Evolutionary conservation across 345 rosid genomes (phyloP).

Genomic region (Pistacia atlantica): DNA sequence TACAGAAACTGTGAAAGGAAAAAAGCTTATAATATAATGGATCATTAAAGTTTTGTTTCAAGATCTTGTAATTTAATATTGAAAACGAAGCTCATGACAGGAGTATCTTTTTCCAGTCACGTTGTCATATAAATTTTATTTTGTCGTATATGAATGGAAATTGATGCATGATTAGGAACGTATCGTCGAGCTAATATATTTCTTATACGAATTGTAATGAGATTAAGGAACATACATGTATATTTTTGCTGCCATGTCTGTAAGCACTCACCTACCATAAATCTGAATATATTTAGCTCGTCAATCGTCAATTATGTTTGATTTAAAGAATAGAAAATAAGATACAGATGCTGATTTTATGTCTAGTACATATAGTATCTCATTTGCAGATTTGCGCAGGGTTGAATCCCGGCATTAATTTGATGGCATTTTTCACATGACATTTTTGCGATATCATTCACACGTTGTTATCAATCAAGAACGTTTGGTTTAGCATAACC

Average conservation of each 20-base stretch:
- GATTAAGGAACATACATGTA: not conserved
- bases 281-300: not conserved
- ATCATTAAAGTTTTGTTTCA: not conserved
- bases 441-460: too few relatives aligned
- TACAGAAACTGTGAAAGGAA: not conserved
- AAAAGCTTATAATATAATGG: not conserved
- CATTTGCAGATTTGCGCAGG: not conserved
- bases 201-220: not conserved
- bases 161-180: not conserved
- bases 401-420: not conserved
- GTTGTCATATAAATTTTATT: not conserved
- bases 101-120: not conserved
- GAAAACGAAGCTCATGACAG: not conserved
- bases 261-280: conserved; percentile 14
- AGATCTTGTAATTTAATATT: not conserved
- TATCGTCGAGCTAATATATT: not conserved
- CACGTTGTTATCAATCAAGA: too few relatives aligned
- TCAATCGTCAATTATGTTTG: not conserved
- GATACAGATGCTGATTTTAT: conserved; percentile 14
- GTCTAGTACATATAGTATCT: not conserved
- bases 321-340: not conserved
- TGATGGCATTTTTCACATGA: too few relatives aligned
- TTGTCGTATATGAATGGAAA: not conserved
- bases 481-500: too few relatives aligned
- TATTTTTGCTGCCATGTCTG: conserved; percentile 24